These are phyloP conservation scores for Cladochytrium replicatum DNA, from an alignment of 192 early-diverging fungal genomes.

Conservation along the genomic window DNA sequence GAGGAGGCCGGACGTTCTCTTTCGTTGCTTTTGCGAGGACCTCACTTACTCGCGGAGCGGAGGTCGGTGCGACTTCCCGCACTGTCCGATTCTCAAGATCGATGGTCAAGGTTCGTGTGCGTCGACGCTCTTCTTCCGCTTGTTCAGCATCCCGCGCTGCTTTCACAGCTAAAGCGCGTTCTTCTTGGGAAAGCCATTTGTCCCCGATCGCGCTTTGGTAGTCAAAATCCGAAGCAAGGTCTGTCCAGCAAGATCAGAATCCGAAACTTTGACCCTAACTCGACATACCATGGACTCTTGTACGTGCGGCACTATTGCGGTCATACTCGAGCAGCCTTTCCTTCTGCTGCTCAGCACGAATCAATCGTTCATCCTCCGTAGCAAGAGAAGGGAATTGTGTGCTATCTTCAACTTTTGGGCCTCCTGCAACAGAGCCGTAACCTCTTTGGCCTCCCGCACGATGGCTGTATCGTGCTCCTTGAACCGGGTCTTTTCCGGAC, in stretches of 20 bases:
- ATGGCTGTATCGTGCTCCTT: constrained; percentile 19
- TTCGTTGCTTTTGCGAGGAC: too few species aligned
- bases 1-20: too few species aligned
- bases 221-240: constrained; percentile 35
- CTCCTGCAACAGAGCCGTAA: neutral
- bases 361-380: constrained; percentile 23
- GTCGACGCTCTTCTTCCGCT: constrained; percentile 30
- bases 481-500: constrained; percentile 9
- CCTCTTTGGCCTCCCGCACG: constrained; percentile 17
- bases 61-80: too few species aligned
- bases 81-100: constrained; percentile 28
- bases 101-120: constrained; percentile 30
- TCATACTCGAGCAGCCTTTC: constrained; percentile 34
- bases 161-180: constrained; percentile 30
- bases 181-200: constrained; percentile 38
- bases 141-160: constrained; percentile 23
- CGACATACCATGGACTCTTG: constrained; percentile 33
- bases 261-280: neutral
- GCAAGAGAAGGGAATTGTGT: constrained; percentile 18
- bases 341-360: constrained; percentile 25
- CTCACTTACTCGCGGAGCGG: too few species aligned
- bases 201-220: constrained; percentile 19
- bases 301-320: constrained; percentile 26
- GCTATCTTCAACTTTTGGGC: constrained; percentile 1
- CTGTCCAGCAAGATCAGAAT: constrained; percentile 9